phyloP scores from a whole-genome alignment of 306 rosid genomes.

The Vachellia pachyceras region DNA sequence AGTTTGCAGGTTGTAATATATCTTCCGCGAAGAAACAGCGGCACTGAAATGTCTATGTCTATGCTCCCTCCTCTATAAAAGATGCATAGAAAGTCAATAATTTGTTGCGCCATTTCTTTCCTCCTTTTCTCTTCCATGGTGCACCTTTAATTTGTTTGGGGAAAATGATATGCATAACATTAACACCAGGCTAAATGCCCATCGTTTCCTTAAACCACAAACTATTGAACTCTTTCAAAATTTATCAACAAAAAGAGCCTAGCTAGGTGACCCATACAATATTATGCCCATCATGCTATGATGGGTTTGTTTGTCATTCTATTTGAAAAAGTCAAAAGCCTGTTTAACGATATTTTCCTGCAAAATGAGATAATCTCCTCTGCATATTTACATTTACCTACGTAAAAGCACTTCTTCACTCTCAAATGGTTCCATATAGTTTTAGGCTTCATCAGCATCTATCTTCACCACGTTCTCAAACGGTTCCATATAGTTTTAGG shows the following conservation, averaged over 20 bases:
- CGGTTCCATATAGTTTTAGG: not conserved
- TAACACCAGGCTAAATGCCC: constrained; percentile 27
- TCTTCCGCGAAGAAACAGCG: not conserved
- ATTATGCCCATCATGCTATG: constrained; percentile 29
- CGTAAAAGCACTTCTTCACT: too few species aligned
- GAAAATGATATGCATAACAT: constrained; percentile 31
- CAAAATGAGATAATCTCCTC: too few species aligned
- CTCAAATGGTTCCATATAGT: too few species aligned
- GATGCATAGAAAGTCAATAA: constrained; percentile 55
- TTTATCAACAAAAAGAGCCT: too few species aligned
- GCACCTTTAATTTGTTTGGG: constrained; percentile 28
- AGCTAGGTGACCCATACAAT: constrained; percentile 12
- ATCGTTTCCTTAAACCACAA: constrained; percentile 41
- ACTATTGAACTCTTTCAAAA: constrained; percentile 7
- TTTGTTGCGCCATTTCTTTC: constrained; percentile 58
- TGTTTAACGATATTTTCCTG: too few species aligned
- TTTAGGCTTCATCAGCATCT: not conserved
- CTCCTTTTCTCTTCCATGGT: constrained; percentile 41
- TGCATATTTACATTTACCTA: too few species aligned
- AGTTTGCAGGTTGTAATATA: constrained; percentile 10
- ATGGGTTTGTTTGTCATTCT: too few species aligned
- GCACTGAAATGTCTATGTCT: constrained; percentile 14
- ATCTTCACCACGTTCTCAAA: too few species aligned
- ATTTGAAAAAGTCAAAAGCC: too few species aligned
- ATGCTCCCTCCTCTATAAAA: constrained; percentile 35